Evolutionary conservation across 768 basidiomycete species (phyloP), one percentile per base, ranked within the genome.

Genomic region (Macrolepiota fuliginosa): DNA sequence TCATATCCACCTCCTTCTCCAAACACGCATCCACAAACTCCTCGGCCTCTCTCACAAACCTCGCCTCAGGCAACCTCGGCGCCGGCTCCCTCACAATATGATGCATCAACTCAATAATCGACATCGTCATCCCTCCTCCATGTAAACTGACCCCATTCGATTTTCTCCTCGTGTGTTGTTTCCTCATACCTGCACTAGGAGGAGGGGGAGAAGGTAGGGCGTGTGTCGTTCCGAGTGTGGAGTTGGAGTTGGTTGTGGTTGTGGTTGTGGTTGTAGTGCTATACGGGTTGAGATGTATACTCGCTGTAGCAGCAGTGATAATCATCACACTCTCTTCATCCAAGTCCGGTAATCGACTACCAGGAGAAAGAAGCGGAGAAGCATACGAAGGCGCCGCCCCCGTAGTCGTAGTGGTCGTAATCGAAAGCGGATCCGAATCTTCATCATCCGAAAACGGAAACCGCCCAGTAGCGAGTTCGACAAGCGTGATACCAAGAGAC

Each of bases 41-140:
- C 66, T 93, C 91, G 6, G 92, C 90, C 68, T 89, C 85, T 56
- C 75, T 72, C 1, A 88, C 87, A 80, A 80, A 83, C 24, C 76
- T 81, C 35, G 86, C 87, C 56, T 90, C 85, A 0, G 87, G 81
- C 59, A 99, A 74, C 68, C 85, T 79, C 22, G 97, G 97, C 24
- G 97, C 95, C 46, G 97, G 95, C 76, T 99, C 97, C 67, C 98
- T 94, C 42, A 99, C 97, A 67, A 99, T 98, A 71, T 98, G 94
- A 71, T 99, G 97, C 68, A 99, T 80, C 53, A 99, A 74, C 76
- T 99, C 97, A 61, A 99, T 81, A 73, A 99, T 99, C 69, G 90
- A 92, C 95, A 99, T 97, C 65, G 94, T 95, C 87, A 94, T 91
- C 17, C 91, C 90, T 5, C 93, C 91, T 24, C 95, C 96, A 70